Percentiles rank a stretch among this genome's conserved stretches.
These are phyloP conservation scores for Claviceps quebecensis DNA, from an alignment of 2,329 filamentous ascomycete species.

Conservation along the genomic window DNA sequence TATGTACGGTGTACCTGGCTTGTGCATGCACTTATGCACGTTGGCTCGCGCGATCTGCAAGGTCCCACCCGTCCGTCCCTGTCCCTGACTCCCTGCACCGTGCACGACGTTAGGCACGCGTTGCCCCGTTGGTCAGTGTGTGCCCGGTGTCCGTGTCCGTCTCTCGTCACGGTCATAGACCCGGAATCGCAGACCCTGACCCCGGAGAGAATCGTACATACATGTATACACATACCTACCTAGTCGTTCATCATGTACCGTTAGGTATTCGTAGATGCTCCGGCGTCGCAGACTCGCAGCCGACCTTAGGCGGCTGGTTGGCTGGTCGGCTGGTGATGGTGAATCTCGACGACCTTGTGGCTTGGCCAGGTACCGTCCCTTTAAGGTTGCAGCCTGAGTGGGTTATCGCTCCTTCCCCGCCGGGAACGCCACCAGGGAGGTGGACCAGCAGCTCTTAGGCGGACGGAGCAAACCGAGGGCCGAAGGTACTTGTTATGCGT, in stretches of 20 bases:
- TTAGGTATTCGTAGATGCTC: no score
- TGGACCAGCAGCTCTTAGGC: neutral
- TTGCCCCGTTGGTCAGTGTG: neutral
- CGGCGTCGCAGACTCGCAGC: no score
- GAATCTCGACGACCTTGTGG: neutral
- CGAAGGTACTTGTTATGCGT: no score
- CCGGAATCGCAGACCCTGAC: neutral
- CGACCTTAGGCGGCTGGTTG: no score
- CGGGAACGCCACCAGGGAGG: neutral
- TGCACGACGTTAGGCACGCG: neutral
- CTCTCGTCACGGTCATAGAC: neutral
- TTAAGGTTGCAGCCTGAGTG: neutral
- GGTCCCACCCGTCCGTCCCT: neutral
- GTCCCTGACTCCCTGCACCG: neutral
- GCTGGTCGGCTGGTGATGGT: neutral
- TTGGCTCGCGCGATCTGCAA: neutral
- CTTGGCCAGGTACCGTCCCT: neutral
- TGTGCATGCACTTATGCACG: neutral
- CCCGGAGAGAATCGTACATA: neutral
- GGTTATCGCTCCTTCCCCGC: neutral
- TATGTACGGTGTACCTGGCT: no score
- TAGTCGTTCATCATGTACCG: neutral
- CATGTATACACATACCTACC: neutral
- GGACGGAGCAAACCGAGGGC: no score
- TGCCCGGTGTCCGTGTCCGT: neutral